A percentile compares a stretch with the other conserved stretches of the same genome.
phyloP scores from a whole-genome alignment of 192 early-diverging fungal species.

The Backusella tarrabulga region DNA sequence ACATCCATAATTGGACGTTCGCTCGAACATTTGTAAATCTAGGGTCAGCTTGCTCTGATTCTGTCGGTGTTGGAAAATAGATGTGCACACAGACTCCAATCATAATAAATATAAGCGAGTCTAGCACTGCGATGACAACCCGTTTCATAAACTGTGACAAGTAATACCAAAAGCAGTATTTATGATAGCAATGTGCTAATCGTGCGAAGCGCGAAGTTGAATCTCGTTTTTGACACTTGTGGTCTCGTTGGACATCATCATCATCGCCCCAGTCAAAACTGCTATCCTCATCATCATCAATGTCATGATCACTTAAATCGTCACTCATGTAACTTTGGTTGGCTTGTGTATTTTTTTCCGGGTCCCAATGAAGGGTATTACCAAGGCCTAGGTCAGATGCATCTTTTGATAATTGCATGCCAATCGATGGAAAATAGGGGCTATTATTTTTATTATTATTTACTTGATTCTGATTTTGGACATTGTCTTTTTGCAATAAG shows the following conservation, averaged over 20 bases:
- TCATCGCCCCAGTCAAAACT: constrained; percentile 35
- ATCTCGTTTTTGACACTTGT: constrained; percentile 13
- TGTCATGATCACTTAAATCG: background rate
- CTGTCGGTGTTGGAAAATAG: constrained; percentile 16
- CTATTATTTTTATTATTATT: background rate
- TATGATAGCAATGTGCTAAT: constrained; percentile 3
- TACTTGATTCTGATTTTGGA: constrained; percentile 2
- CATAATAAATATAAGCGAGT: constrained; percentile 20
- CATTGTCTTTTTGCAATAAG: background rate
- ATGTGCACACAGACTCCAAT: constrained; percentile 20
- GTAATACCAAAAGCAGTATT: constrained; percentile 29
- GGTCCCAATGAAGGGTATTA: background rate
- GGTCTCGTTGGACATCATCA: constrained; percentile 20
- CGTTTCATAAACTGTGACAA: constrained; percentile 28
- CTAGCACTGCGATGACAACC: constrained; percentile 16
- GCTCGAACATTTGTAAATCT: constrained; percentile 17
- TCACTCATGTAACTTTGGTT: background rate
- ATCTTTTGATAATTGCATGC: background rate
- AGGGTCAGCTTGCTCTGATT: constrained; percentile 6
- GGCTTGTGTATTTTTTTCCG: background rate
- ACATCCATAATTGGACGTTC: constrained; percentile 33
- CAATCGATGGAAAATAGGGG: constrained; percentile 4
- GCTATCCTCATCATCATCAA: constrained; percentile 18
- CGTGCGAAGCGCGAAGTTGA: background rate
- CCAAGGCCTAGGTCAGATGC: background rate